These are phyloP conservation scores for Quercus engelmannii DNA, from an alignment of 306 rosid genomes.

Conservation along the genomic window DNA sequence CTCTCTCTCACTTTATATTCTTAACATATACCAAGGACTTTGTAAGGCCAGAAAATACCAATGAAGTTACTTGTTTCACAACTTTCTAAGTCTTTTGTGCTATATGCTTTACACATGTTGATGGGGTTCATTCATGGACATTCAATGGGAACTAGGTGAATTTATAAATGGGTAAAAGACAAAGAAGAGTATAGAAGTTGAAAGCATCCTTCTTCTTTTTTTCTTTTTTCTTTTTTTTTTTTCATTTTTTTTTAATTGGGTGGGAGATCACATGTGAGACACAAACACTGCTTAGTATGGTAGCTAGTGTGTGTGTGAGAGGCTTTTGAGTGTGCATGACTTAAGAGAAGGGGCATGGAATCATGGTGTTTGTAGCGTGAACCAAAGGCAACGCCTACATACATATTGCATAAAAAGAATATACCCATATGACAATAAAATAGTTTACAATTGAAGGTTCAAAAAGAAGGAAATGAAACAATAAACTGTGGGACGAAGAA, in stretches of 20 bases:
- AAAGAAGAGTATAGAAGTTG: slow-evolving; percentile 19
- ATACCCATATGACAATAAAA: slow-evolving; percentile 17
- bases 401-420: slow-evolving; percentile 31
- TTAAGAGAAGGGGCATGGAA: slow-evolving; percentile 43
- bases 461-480: slow-evolving; percentile 18
- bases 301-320: background rate
- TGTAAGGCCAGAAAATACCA: background rate
- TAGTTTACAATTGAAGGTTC: slow-evolving; percentile 12
- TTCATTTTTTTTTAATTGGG: background rate
- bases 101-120: slow-evolving; percentile 1
- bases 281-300: slow-evolving; percentile 21
- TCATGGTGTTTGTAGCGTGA: slow-evolving; percentile 52
- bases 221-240: background rate
- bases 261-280: slow-evolving; percentile 49
- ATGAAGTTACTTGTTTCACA: background rate
- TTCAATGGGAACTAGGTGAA: slow-evolving; percentile 25
- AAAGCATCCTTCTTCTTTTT: slow-evolving; percentile 7
- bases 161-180: slow-evolving; percentile 19
- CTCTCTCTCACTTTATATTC: too few relatives aligned
- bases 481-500: slow-evolving; percentile 31
- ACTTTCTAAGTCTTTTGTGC: slow-evolving; percentile 7
- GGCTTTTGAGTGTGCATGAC: slow-evolving; percentile 49
- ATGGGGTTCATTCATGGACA: slow-evolving; percentile 27
- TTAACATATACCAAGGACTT: background rate
- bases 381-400: slow-evolving; percentile 39